These are phyloP conservation scores for Beta vulgaris DNA, from an alignment of 148 eudicot genomes.

Conservation along the genomic window DNA sequence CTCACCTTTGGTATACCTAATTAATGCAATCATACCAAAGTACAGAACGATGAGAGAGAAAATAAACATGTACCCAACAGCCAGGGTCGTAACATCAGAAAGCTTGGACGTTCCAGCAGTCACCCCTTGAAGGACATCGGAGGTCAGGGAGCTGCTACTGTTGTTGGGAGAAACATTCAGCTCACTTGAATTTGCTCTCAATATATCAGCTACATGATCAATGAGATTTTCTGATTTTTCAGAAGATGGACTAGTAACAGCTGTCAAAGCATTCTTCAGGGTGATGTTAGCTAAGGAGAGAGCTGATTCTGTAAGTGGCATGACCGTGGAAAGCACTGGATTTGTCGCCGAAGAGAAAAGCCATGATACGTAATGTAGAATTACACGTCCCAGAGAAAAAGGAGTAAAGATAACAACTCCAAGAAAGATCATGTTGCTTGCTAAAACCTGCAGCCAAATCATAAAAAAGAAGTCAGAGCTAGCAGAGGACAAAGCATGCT, in stretches of 20 bases:
- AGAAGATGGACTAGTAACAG: conserved; percentile 68
- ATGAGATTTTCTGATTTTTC: conserved; percentile 47
- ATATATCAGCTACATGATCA: conserved; percentile 54
- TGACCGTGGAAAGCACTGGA: conserved; percentile 66
- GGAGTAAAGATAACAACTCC: conserved; percentile 88
- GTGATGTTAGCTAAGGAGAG: conserved; percentile 82
- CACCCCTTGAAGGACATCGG: conserved; percentile 59
- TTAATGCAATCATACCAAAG: conserved; percentile 74
- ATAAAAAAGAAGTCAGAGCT: conserved; percentile 2
- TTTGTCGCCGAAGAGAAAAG: conserved; percentile 59
- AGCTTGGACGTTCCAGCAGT: conserved; percentile 69
- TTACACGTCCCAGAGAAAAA: conserved; percentile 82
- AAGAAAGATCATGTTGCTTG: conserved; percentile 95
- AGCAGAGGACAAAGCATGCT: neutral
- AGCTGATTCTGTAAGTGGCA: conserved; percentile 77
- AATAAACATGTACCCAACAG: conserved; percentile 90
- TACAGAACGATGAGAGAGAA: conserved; percentile 73
- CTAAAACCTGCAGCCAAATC: conserved; percentile 77
- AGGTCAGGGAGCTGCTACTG: conserved; percentile 44
- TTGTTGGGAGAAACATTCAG: conserved; percentile 48
- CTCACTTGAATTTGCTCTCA: conserved; percentile 62
- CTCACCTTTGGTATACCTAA: conserved; percentile 83
- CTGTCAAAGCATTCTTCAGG: conserved; percentile 70
- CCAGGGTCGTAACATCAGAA: conserved; percentile 91
- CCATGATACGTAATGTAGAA: conserved; percentile 75